These are phyloP conservation scores for Oenanthe sinensis DNA, from an alignment of 129 eudicot species.

Conservation along the genomic window DNA sequence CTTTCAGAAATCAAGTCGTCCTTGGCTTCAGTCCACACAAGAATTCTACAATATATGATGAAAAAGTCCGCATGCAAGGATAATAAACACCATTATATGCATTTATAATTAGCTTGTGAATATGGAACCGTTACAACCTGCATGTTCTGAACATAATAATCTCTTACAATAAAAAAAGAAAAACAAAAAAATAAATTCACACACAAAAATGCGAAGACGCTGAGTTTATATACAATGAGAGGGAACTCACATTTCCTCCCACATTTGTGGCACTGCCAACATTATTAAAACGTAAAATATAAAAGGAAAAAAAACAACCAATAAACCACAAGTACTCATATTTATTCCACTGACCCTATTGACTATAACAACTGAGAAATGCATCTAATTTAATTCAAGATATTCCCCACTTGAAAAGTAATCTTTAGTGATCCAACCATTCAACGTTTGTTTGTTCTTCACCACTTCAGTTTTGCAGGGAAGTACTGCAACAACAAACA, in stretches of 20 bases:
- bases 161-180: no score
- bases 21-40: neutral
- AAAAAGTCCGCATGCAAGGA: neutral
- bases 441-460: neutral
- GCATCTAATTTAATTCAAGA: neutral
- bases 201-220: no score
- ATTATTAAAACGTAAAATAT: neutral
- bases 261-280: neutral
- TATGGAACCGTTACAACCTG: no score
- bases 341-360: neutral
- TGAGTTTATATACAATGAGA: no score
- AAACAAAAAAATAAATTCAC: no score
- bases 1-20: neutral
- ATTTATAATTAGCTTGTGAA: no score
- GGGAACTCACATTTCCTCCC: no score
- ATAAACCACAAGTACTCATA: neutral
- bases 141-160: no score
- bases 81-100: no score
- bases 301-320: neutral
- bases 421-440: neutral
- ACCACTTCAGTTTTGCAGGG: conserved; percentile 58
- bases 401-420: neutral
- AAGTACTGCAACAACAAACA: conserved; percentile 42
- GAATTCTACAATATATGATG: neutral
- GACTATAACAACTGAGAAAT: neutral